Percentiles rank a stretch among this genome's conserved stretches.
phyloP scores from a whole-genome alignment of 2,329 filamentous ascomycete species.

The Colletotrichum tofieldiae region DNA sequence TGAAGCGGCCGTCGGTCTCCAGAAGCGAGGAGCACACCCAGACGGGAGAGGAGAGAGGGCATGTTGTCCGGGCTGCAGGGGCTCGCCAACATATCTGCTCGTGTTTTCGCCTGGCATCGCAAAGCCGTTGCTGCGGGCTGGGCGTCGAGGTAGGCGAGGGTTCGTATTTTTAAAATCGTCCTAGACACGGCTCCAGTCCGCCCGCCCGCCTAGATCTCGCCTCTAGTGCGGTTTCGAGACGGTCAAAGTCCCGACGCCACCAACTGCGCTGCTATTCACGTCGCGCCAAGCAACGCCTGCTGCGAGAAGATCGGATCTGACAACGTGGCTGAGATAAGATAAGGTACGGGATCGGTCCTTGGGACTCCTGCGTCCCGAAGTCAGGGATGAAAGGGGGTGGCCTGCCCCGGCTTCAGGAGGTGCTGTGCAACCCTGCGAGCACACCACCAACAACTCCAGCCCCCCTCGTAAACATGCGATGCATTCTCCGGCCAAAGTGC shows the following conservation, averaged over 20 bases:
- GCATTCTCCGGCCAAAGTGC: too few relatives aligned
- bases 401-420: too few relatives aligned
- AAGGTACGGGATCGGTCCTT: not conserved
- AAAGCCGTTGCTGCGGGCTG: slow-evolving; percentile 2
- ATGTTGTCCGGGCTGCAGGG: not conserved
- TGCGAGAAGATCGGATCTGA: not conserved
- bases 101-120: not conserved
- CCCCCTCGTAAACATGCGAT: too few relatives aligned
- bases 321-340: not conserved
- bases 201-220: not conserved
- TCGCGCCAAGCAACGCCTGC: not conserved
- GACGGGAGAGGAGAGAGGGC: too few relatives aligned
- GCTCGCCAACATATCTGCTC: not conserved
- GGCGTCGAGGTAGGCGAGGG: not conserved
- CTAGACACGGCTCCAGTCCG: not conserved
- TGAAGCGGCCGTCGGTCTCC: too few relatives aligned
- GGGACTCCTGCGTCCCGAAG: too few relatives aligned
- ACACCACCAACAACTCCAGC: too few relatives aligned
- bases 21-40: too few relatives aligned
- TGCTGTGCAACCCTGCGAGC: too few relatives aligned
- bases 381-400: too few relatives aligned
- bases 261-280: not conserved
- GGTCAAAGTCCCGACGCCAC: slow-evolving; percentile 2
- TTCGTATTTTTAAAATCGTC: not conserved
- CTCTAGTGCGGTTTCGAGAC: slow-evolving; percentile 5